Evolutionary conservation across 345 rosid genomes (phyloP).

Genomic region (Melastoma malabathricum): DNA sequence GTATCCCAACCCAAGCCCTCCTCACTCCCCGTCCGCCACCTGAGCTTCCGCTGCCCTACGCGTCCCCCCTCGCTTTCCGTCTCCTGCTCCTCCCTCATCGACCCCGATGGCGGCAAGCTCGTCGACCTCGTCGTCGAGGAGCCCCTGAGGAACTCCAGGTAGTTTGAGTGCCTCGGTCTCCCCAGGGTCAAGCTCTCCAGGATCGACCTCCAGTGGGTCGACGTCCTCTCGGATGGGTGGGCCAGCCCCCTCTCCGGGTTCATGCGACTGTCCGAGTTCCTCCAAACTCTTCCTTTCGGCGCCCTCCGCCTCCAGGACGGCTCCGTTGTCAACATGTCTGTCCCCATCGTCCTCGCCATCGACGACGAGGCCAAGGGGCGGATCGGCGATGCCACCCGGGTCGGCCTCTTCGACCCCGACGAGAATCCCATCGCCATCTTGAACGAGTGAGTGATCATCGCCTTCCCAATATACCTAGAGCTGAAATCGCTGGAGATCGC

Average conservation of each 20-base stretch:
- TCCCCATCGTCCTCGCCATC: constrained; percentile 79
- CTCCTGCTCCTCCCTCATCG: constrained; percentile 31
- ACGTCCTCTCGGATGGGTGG: constrained; percentile 99
- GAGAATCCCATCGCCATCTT: constrained; percentile 59
- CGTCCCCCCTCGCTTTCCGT: not conserved
- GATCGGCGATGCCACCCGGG: constrained; percentile 53
- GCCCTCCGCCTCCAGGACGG: constrained; percentile 85
- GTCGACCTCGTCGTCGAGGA: constrained; percentile 56
- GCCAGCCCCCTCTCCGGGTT: constrained; percentile 91
- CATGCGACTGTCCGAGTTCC: constrained; percentile 99
- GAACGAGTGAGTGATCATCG: constrained; percentile 43
- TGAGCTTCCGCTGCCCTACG: not conserved
- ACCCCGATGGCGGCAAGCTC: constrained; percentile 84
- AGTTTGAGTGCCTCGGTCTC: constrained; percentile 44
- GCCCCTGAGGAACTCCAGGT: constrained; percentile 34
- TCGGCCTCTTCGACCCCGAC: constrained; percentile 64
- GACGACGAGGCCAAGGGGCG: constrained; percentile 60
- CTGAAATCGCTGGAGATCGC: no score
- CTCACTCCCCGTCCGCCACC: not conserved
- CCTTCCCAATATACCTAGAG: no score
- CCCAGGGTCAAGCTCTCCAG: constrained; percentile 52
- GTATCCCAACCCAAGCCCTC: no score
- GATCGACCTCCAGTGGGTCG: constrained; percentile 85
- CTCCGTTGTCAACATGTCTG: constrained; percentile 91
- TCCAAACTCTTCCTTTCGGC: constrained; percentile 99